These are phyloP conservation scores for Boletus rex-veris DNA, from an alignment of 768 basidiomycete species.

Conservation along the genomic window DNA sequence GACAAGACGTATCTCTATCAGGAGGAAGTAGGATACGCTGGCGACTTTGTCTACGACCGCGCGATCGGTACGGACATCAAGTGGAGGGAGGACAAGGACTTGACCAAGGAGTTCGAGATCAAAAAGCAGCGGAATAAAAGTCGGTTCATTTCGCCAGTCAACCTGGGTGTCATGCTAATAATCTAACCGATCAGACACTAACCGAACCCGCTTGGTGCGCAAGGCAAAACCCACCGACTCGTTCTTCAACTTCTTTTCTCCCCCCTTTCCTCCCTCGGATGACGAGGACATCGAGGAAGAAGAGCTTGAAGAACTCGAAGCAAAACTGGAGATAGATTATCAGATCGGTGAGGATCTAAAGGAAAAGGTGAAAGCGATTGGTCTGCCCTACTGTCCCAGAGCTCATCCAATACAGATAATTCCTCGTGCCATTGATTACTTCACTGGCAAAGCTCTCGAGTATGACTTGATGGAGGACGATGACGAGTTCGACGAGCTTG, in stretches of 20 bases:
- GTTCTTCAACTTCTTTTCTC: slow-evolving; percentile 98
- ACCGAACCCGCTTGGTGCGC: slow-evolving; percentile 75
- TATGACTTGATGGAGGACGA: slow-evolving; percentile 62
- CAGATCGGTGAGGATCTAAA: slow-evolving; percentile 98
- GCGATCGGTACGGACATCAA: slow-evolving; percentile 89
- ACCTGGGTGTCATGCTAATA: neutral
- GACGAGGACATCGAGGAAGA: slow-evolving; percentile 77
- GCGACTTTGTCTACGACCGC: slow-evolving; percentile 95
- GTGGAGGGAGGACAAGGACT: slow-evolving; percentile 98
- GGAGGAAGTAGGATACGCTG: slow-evolving; percentile 89
- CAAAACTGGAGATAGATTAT: slow-evolving; percentile 93
- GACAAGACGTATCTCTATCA: slow-evolving; percentile 95
- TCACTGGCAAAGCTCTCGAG: slow-evolving; percentile 93
- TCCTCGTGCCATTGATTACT: slow-evolving; percentile 94
- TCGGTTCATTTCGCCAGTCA: slow-evolving; percentile 29
- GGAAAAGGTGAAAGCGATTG: slow-evolving; percentile 66
- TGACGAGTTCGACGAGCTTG: slow-evolving; percentile 58
- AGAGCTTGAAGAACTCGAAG: slow-evolving; percentile 86
- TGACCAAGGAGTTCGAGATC: slow-evolving; percentile 96
- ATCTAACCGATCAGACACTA: slow-evolving; percentile 54
- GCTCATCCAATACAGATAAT: slow-evolving; percentile 60
- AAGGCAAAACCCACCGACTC: slow-evolving; percentile 91
- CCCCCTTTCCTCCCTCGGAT: slow-evolving; percentile 69
- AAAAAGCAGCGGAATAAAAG: slow-evolving; percentile 99
- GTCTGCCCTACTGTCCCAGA: neutral